Percentiles rank a stretch among this genome's conserved stretches.
Conservation (phyloP, 495 filamentous ascomycete genomes). For the Collariella sp. region DNA sequence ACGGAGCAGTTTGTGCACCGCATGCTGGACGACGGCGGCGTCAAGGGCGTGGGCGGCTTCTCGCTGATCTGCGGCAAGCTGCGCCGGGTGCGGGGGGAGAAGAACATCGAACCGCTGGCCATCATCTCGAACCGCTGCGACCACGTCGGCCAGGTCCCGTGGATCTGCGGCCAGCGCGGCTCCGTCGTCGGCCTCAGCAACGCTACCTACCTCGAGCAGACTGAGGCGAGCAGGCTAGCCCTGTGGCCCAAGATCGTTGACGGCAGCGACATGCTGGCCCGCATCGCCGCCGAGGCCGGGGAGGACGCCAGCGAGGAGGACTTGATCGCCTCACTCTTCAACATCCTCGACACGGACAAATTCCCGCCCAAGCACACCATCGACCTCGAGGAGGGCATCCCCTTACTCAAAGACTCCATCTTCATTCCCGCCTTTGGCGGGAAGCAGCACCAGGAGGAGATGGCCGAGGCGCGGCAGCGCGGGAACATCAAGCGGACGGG, state of each 20-base stretch:
- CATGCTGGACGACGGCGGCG: conserved; percentile 56
- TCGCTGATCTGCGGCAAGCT: conserved; percentile 81
- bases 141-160: conserved; percentile 51
- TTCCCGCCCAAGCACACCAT: conserved; percentile 55
- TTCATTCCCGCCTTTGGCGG: conserved; percentile 72
- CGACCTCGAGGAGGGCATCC: conserved; percentile 60
- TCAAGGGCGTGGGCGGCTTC: conserved; percentile 80
- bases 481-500: conserved; percentile 12
- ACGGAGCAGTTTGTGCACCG: conserved; percentile 59
- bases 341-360: conserved; percentile 60
- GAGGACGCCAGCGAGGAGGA: conserved; percentile 40
- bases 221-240: conserved; percentile 6
- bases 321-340: conserved; percentile 63
- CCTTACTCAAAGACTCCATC: conserved; percentile 65
- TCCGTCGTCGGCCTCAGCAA: conserved; percentile 80
- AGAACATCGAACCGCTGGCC: conserved; percentile 57
- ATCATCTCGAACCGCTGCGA: conserved; percentile 85
- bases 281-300: conserved; percentile 12
- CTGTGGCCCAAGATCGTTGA: conserved; percentile 74
- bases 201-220: conserved; percentile 59
- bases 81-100: conserved; percentile 26
- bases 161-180: conserved; percentile 57
- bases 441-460: conserved; percentile 35
- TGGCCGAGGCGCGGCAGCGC: conserved; percentile 41
- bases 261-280: conserved; percentile 41